Percentiles rank a stretch among this genome's conserved stretches.
phyloP scores from a whole-genome alignment of 306 rosid genomes.

The Ormosia semicastrata region DNA sequence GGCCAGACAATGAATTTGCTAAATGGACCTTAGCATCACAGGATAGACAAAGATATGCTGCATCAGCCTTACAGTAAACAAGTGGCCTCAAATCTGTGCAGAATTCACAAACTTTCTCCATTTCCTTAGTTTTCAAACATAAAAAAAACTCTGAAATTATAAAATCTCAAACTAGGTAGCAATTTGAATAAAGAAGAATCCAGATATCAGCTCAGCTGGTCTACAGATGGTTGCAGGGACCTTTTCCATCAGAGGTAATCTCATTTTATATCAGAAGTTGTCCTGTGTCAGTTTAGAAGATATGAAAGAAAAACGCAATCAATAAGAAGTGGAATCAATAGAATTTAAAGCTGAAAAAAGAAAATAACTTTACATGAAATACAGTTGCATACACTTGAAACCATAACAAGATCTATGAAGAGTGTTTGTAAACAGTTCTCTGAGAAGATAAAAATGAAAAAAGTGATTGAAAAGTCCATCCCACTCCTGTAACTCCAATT shows the following conservation, averaged over 20 bases:
- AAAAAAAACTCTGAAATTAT: neutral
- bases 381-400: constrained; percentile 8
- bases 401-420: neutral
- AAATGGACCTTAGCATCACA: constrained; percentile 90
- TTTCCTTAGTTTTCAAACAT: constrained; percentile 35
- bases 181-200: constrained; percentile 15
- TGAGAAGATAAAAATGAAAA: neutral
- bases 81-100: constrained; percentile 71
- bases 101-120: constrained; percentile 83
- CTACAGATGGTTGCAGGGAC: neutral
- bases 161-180: constrained; percentile 14
- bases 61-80: constrained; percentile 83
- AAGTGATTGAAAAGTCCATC: neutral
- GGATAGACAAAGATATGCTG: constrained; percentile 83
- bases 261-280: neutral
- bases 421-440: neutral
- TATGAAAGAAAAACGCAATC: neutral
- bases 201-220: constrained; percentile 8
- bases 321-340: constrained; percentile 4
- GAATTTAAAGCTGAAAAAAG: constrained; percentile 10
- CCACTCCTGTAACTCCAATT: neutral
- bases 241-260: neutral
- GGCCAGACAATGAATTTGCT: constrained; percentile 69
- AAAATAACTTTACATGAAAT: constrained; percentile 6
- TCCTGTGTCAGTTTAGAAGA: constrained; percentile 3